phyloP scores from a whole-genome alignment of 257 asterid species.

The Gardenia jasminoides region DNA sequence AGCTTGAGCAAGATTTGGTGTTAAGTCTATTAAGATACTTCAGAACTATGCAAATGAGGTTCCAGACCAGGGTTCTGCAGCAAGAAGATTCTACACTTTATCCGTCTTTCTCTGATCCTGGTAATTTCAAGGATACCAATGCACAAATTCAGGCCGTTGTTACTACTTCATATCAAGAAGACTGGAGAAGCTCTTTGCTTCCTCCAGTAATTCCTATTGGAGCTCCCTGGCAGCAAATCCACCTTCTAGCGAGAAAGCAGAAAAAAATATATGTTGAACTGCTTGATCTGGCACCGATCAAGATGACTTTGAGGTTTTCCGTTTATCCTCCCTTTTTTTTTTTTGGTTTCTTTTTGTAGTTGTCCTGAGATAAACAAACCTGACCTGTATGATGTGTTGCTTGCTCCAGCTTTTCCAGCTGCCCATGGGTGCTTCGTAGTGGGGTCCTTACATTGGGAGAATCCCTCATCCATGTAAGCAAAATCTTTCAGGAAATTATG shows the following conservation, averaged over 20 bases:
- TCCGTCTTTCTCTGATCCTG: constrained; percentile 45
- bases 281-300: constrained; percentile 81
- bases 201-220: constrained; percentile 81
- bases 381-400: constrained; percentile 18
- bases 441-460: constrained; percentile 90
- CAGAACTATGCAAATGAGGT: constrained; percentile 57
- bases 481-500: not conserved
- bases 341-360: constrained; percentile 17
- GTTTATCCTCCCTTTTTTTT: not conserved
- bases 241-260: constrained; percentile 63
- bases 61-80: constrained; percentile 54
- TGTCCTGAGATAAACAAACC: constrained; percentile 15
- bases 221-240: constrained; percentile 98
- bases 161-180: constrained; percentile 34
- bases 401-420: constrained; percentile 83
- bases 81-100: constrained; percentile 43
- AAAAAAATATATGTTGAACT: constrained; percentile 83
- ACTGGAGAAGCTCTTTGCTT: constrained; percentile 38
- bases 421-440: constrained; percentile 92
- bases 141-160: constrained; percentile 30
- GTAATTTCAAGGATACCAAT: constrained; percentile 35
- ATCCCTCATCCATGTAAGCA: constrained; percentile 88
- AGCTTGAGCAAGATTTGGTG: constrained; percentile 84
- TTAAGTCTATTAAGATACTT: constrained; percentile 74
- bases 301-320: constrained; percentile 73